phyloP scores from a whole-genome alignment of 768 basidiomycete species.

The Podaxis mareebaensis region DNA sequence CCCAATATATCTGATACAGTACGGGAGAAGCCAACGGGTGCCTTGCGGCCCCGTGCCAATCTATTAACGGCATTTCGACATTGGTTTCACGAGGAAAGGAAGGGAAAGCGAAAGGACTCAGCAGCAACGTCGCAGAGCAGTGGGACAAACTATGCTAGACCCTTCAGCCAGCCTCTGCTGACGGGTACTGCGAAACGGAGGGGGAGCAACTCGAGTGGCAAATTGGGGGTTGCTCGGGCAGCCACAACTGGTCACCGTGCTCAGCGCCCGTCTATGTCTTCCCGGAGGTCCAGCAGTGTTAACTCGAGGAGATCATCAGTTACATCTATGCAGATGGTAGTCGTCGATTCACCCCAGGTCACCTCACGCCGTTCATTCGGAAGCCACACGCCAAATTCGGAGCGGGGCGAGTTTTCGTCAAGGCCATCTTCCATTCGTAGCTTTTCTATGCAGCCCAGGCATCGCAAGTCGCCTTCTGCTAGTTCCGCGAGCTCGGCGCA shows the following conservation, averaged over 20 bases:
- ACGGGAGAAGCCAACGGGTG: conserved; percentile 18
- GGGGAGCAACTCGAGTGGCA: conserved; percentile 41
- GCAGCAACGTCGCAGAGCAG: conserved; percentile 24
- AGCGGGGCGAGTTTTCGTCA: conserved; percentile 75
- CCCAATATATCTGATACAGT: conserved; percentile 36
- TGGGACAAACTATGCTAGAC: conserved; percentile 19
- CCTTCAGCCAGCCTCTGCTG: conserved; percentile 1
- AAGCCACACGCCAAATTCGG: conserved; percentile 86
- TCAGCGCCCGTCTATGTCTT: conserved; percentile 74
- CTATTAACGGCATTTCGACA: conserved; percentile 82
- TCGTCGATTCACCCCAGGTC: conserved; percentile 63
- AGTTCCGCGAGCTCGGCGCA: conserved; percentile 74
- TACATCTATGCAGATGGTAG: conserved; percentile 47
- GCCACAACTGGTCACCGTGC: conserved; percentile 44
- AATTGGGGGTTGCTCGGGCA: conserved; percentile 22
- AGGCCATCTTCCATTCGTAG: conserved; percentile 88
- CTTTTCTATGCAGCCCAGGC: conserved; percentile 60
- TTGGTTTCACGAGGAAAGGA: conserved; percentile 92
- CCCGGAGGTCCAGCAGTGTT: conserved; percentile 87
- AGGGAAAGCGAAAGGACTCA: conserved; percentile 77
- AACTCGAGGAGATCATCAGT: conserved; percentile 77
- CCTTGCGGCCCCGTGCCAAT: conserved; percentile 70
- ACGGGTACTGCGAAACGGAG: conserved; percentile 46
- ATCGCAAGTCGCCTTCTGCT: conserved; percentile 75
- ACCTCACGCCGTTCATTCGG: conserved; percentile 73